Evolutionary conservation across 2,329 filamentous ascomycete species (phyloP).

Genomic region (Scedosporium dehoogii): DNA sequence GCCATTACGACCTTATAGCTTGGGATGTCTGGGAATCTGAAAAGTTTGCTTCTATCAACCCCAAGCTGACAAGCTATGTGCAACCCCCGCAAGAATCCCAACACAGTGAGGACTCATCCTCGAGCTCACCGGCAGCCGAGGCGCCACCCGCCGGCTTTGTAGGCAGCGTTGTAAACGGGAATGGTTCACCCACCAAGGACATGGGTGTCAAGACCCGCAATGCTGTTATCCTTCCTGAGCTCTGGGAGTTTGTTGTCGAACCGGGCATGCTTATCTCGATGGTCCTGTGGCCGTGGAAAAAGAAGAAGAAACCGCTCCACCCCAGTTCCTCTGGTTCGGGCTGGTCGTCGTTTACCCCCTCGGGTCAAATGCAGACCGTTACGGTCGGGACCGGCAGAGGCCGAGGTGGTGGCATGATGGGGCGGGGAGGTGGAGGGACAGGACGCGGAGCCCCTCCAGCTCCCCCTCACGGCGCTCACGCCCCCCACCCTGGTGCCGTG

Average conservation of each 20-base stretch:
- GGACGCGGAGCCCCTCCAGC: neutral
- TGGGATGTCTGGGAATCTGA: slow-evolving; percentile 4
- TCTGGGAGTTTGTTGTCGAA: slow-evolving; percentile 11
- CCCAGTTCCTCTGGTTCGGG: neutral
- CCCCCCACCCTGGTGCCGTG: neutral
- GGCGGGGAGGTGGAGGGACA: neutral
- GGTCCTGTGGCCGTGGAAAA: slow-evolving; percentile 8
- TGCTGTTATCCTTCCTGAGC: slow-evolving; percentile 10
- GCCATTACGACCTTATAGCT: slow-evolving; percentile 10
- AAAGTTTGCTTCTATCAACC: slow-evolving; percentile 6
- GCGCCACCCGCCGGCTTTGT: neutral
- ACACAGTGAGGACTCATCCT: neutral
- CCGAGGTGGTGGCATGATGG: neutral
- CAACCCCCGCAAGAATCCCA: neutral
- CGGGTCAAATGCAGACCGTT: neutral
- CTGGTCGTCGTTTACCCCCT: neutral
- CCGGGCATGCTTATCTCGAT: slow-evolving; percentile 11
- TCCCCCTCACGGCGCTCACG: neutral
- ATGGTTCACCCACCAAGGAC: neutral
- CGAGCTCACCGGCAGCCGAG: neutral
- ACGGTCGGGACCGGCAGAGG: neutral
- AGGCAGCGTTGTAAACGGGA: neutral
- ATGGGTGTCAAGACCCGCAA: neutral
- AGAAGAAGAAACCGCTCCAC: neutral
- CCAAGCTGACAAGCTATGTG: slow-evolving; percentile 8